Conservation (phyloP, 106 monocot species). For the Acorus gramineus region DNA sequence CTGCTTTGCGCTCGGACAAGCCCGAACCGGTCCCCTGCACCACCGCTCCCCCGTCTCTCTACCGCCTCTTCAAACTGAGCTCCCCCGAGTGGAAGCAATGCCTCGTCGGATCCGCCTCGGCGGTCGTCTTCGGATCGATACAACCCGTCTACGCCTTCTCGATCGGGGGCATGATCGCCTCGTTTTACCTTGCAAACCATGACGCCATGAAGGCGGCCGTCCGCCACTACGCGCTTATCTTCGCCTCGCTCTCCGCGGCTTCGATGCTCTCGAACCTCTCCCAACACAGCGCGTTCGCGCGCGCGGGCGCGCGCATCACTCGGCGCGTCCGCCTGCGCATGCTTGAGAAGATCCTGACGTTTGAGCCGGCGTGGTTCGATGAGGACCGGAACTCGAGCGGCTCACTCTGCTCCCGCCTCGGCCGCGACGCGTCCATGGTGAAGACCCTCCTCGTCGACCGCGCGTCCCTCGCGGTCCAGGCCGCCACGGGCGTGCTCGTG, state of each 20-base stretch:
- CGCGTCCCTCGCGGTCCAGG: slow-evolving; percentile 54
- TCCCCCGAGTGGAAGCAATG: slow-evolving; percentile 75
- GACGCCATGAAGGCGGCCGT: slow-evolving; percentile 38
- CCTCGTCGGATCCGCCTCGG: slow-evolving; percentile 36
- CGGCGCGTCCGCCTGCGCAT: slow-evolving; percentile 43
- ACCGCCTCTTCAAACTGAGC: slow-evolving; percentile 56
- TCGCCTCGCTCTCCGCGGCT: slow-evolving; percentile 34
- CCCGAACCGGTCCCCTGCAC: background rate
- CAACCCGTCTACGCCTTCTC: slow-evolving; percentile 62
- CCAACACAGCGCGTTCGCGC: slow-evolving; percentile 72
- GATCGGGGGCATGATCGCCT: slow-evolving; percentile 59
- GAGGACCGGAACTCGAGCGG: slow-evolving; percentile 59
- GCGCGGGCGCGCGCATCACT: slow-evolving; percentile 61
- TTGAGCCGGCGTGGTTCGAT: slow-evolving; percentile 77
- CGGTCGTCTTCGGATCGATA: slow-evolving; percentile 39
- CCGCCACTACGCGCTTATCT: slow-evolving; percentile 39
- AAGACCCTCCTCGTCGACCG: slow-evolving; percentile 67
- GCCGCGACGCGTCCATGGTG: slow-evolving; percentile 52
- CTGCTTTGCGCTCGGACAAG: no score
- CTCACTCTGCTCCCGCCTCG: slow-evolving; percentile 49
- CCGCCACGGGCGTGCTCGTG: slow-evolving; percentile 37
- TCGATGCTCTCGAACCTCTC: slow-evolving; percentile 47
- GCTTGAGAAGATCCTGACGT: slow-evolving; percentile 61
- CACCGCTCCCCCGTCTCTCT: slow-evolving; percentile 38
- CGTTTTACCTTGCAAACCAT: slow-evolving; percentile 47